These are phyloP conservation scores for Suillus plorans DNA, from an alignment of 768 basidiomycete genomes.

Conservation along the genomic window DNA sequence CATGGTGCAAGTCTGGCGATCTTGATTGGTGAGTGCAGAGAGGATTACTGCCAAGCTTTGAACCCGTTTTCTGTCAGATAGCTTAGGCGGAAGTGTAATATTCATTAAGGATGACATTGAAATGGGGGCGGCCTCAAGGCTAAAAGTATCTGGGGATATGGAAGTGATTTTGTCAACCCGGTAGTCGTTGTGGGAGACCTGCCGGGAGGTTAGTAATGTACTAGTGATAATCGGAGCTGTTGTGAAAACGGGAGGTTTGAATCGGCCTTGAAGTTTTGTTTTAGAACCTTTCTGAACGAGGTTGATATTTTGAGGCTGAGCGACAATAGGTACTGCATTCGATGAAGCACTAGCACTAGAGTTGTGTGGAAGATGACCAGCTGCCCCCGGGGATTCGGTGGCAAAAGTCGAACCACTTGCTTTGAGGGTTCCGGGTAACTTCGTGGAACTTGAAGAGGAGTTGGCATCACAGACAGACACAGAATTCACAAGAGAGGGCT, in stretches of 20 bases:
- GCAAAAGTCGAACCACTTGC: neutral
- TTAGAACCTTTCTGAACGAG: neutral
- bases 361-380: neutral
- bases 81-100: slow-evolving; percentile 57
- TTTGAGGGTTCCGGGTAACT: neutral
- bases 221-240: neutral
- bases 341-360: neutral
- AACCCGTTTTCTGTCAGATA: slow-evolving; percentile 58
- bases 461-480: neutral
- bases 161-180: neutral
- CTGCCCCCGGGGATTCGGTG: neutral
- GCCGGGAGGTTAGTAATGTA: neutral
- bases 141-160: neutral
- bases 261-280: neutral
- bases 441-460: neutral
- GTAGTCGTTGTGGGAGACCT: neutral
- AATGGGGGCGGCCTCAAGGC: neutral
- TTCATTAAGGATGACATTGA: slow-evolving; percentile 28
- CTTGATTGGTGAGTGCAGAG: slow-evolving; percentile 42
- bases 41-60: slow-evolving; percentile 53
- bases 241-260: neutral
- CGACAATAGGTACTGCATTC: neutral
- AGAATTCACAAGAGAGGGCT: neutral
- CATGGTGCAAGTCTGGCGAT: slow-evolving; percentile 45
- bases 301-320: neutral